phyloP scores from a whole-genome alignment of 1,284 basidiomycete species.

The Puccinia novopanici region DNA sequence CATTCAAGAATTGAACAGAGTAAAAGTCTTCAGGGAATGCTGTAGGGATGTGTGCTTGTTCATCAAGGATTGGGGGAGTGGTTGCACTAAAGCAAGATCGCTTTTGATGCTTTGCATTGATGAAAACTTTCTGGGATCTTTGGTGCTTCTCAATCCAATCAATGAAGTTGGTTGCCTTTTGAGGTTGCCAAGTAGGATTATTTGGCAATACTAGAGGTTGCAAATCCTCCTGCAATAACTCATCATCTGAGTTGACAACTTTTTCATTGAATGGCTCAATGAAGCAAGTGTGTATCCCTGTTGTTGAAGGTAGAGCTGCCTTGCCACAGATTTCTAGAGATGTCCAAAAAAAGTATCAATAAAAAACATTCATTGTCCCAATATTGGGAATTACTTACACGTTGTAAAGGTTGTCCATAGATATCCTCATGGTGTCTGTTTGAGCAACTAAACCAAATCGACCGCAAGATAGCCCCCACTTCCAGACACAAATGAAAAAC shows the following conservation, averaged over 20 bases:
- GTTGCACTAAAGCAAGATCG: not conserved
- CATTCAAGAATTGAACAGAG: constrained; percentile 2
- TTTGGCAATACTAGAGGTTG: constrained; percentile 12
- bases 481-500: no score
- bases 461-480: no score
- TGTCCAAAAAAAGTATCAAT: no score
- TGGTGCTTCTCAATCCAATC: constrained; percentile 34
- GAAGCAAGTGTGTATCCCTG: constrained; percentile 32
- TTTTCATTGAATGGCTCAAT: constrained; percentile 32
- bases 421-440: no score
- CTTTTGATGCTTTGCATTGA: not conserved
- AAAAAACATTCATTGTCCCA: no score
- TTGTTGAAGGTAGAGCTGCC: constrained; percentile 43
- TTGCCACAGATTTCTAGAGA: constrained; percentile 33
- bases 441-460: no score
- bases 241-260: constrained; percentile 35
- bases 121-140: not conserved
- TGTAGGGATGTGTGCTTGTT: constrained; percentile 17
- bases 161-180: constrained; percentile 39
- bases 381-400: no score
- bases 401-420: no score
- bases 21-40: constrained; percentile 38
- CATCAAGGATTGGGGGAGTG: constrained; percentile 1
- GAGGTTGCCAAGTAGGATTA: constrained; percentile 27
- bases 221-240: constrained; percentile 8